Evolutionary conservation across 2,329 filamentous ascomycete genomes (phyloP), one percentile per base, ranked within the genome.

Genomic region (Xylaria sp.): DNA sequence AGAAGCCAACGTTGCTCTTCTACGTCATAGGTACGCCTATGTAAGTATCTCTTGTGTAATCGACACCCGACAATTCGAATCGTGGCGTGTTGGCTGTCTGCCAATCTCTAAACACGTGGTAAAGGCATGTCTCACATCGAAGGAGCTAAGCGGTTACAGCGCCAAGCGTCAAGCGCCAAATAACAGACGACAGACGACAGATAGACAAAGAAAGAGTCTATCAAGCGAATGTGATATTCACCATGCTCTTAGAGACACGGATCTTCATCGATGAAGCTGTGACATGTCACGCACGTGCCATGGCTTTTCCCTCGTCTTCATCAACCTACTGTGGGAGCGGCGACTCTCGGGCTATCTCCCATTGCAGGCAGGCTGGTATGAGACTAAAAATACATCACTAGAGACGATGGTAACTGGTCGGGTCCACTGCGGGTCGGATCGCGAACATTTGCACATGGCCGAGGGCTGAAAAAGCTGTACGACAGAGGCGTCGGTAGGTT

Each of bases 361-460:
- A 37, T 54, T 20, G 2, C 15, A 34, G 25, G 9, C 31, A 34
- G 34, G 34, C 34, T 37, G 10, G 4, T 31, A n/a, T 15, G 54
- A 18, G 15, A n/a, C 41, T 39, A 41, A 39, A 13, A 56, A 44
- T 57, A 58, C 20, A n/a, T 25, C 18, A 28, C 15, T 23, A 31
- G 28, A 37, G 50, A 52, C 18, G 23, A 15, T 20, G 52, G 20
- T 55, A 34, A 37, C 18, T 37, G 59, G 65, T 23, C 18, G 37
- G 66, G 25, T 61, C 66, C 61, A 68, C 61, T 55, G 41, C 66
- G 66, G 66, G 15, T 31, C 61, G 66, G 39, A 48, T 67, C 60
- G 55, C 39, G 9, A 46, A 58, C 20, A 57, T 4, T 57, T 28
- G 37, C 55, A 28, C 23, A 39, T 57, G 44, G 52, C 34, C 28